A percentile compares a stretch with the other conserved stretches of the same genome.
Evolutionary conservation across 176 grass and related monocot genomes (phyloP).

Genomic region (Bothriochloa decipiens): DNA sequence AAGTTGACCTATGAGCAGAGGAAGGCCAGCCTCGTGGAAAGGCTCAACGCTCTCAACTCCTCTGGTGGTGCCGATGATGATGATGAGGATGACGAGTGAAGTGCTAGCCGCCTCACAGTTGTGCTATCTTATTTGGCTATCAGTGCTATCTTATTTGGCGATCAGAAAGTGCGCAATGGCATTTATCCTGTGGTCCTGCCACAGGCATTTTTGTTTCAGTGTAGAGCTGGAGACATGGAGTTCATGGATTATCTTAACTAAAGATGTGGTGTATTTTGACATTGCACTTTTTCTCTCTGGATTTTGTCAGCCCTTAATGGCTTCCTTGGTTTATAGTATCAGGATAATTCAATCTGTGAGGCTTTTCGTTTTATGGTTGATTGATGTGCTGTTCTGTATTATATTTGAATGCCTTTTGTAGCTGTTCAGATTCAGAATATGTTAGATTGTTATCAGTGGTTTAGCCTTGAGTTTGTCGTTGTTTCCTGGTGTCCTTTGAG

Average conservation of each 20-base stretch:
- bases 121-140: slow-evolving; percentile 17
- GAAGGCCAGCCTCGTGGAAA: slow-evolving; percentile 67
- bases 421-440: neutral
- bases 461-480: too few species aligned
- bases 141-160: slow-evolving; percentile 20
- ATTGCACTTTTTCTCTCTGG: neutral
- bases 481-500: too few species aligned
- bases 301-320: neutral
- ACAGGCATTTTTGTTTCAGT: slow-evolving; percentile 54
- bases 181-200: slow-evolving; percentile 23
- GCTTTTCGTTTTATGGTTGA: neutral
- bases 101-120: neutral
- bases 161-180: neutral
- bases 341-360: neutral
- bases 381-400: neutral
- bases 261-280: neutral
- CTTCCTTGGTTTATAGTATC: neutral
- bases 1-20: slow-evolving; percentile 85
- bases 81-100: slow-evolving; percentile 70
- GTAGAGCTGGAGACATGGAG: neutral
- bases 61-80: slow-evolving; percentile 47
- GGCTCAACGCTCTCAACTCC: slow-evolving; percentile 67
- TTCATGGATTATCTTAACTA: neutral
- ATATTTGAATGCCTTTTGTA: neutral
- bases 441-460: neutral